A percentile compares a stretch with the other conserved stretches of the same genome.
These are phyloP conservation scores for Camellia lanceoleosa DNA, from an alignment of 148 eudicot species.

Conservation along the genomic window DNA sequence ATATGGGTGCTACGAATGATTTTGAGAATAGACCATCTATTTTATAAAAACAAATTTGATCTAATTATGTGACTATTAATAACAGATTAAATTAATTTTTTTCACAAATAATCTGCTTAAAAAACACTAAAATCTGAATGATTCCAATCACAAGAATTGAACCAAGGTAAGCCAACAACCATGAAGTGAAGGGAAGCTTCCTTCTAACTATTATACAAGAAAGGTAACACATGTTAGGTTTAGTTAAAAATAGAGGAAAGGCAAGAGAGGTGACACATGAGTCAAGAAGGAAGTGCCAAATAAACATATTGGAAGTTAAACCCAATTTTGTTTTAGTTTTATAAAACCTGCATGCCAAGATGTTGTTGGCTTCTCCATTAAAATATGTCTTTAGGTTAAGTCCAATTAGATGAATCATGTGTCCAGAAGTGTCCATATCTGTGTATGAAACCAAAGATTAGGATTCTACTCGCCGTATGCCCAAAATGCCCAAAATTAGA, in stretches of 20 bases:
- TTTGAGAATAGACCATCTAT: no score
- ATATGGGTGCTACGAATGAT: no score
- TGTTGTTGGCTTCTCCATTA: constrained; percentile 5
- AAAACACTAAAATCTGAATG: no score
- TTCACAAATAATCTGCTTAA: no score
- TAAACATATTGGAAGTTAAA: neutral
- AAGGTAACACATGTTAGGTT: neutral
- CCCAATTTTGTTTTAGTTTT: neutral
- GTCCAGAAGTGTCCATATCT: neutral
- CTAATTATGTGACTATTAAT: no score
- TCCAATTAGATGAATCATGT: neutral
- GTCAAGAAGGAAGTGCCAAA: neutral
- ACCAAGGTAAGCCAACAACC: no score
- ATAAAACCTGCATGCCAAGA: neutral
- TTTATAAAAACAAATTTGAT: no score
- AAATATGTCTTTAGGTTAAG: neutral
- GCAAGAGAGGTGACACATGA: no score
- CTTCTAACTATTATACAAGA: neutral
- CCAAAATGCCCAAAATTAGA: neutral
- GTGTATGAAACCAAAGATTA: neutral
- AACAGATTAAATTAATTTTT: no score
- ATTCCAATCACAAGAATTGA: no score
- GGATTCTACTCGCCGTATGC: neutral
- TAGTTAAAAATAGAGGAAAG: neutral
- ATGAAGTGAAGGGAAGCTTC: no score